Conservation (phyloP, 352 stramenopile species). For the Phytophthora nicotianae region DNA sequence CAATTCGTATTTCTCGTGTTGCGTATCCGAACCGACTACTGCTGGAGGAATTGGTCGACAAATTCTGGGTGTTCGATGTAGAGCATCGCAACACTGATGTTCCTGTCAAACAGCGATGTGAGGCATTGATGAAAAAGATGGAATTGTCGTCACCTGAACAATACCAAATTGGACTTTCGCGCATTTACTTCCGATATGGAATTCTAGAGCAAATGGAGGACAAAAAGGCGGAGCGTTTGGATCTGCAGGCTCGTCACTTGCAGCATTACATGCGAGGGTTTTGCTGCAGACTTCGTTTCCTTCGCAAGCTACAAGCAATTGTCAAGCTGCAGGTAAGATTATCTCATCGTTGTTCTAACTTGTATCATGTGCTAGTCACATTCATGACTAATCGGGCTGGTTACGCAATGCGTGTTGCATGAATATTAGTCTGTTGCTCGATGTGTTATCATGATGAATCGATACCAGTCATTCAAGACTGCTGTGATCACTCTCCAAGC, state of each 20-base stretch:
- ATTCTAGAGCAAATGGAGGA: slow-evolving; percentile 84
- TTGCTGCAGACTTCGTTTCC: slow-evolving; percentile 57
- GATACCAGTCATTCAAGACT: slow-evolving; percentile 65
- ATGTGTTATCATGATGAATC: slow-evolving; percentile 78
- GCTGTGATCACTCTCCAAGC: slow-evolving; percentile 71
- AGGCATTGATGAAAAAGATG: slow-evolving; percentile 68
- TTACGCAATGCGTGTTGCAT: slow-evolving; percentile 6
- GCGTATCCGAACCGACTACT: slow-evolving; percentile 97
- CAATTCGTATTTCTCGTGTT: slow-evolving; percentile 96
- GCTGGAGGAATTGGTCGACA: slow-evolving; percentile 83
- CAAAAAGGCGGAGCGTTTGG: slow-evolving; percentile 58
- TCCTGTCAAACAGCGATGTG: slow-evolving; percentile 48
- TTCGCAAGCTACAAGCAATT: slow-evolving; percentile 72
- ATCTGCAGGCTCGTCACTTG: slow-evolving; percentile 63
- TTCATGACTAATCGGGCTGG: slow-evolving; percentile 7
- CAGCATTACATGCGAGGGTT: slow-evolving; percentile 82
- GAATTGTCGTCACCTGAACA: slow-evolving; percentile 67
- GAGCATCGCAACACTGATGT: slow-evolving; percentile 45
- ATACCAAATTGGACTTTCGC: slow-evolving; percentile 77
- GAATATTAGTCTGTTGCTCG: slow-evolving; percentile 72
- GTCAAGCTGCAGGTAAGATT: slow-evolving; percentile 72
- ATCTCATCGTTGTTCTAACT: background rate
- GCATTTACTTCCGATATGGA: slow-evolving; percentile 85
- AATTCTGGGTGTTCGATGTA: slow-evolving; percentile 78
- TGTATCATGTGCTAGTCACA: background rate